phyloP scores from a whole-genome alignment of 1,139 yeast genomes.

The Suhomyces coccinellae region DNA sequence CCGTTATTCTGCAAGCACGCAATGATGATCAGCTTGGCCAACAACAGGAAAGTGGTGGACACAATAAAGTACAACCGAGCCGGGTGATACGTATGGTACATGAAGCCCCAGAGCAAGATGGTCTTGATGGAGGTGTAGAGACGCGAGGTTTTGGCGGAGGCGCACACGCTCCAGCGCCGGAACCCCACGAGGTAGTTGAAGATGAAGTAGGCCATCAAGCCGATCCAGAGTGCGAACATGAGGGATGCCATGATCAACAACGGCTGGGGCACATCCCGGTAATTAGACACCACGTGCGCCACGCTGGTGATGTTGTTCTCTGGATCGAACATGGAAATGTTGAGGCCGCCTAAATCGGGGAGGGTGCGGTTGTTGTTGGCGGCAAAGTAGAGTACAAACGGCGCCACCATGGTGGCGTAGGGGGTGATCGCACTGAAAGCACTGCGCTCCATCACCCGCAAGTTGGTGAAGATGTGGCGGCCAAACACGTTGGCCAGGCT shows the following conservation, averaged over 20 bases:
- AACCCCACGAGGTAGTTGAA: constrained; percentile 30
- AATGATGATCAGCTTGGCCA: constrained; percentile 40
- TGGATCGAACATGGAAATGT: background rate
- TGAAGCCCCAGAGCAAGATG: constrained; percentile 48
- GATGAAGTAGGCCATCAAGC: constrained; percentile 31
- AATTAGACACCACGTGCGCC: background rate
- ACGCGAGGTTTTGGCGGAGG: constrained; percentile 29
- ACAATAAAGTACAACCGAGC: constrained; percentile 38
- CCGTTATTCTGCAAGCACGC: constrained; percentile 48
- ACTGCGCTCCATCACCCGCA: constrained; percentile 18
- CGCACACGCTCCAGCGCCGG: constrained; percentile 16
- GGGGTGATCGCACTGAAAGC: constrained; percentile 32
- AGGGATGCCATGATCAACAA: constrained; percentile 31
- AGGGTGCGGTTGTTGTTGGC: background rate
- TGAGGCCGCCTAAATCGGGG: background rate
- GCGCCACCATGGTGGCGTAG: constrained; percentile 25
- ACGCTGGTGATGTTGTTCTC: background rate
- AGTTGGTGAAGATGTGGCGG: constrained; percentile 19
- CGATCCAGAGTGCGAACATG: constrained; percentile 37
- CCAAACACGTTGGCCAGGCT: constrained; percentile 21
- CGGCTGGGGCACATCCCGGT: constrained; percentile 12
- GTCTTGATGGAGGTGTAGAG: constrained; percentile 50
- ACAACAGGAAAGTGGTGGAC: constrained; percentile 32
- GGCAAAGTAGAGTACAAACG: constrained; percentile 4
- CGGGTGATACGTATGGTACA: constrained; percentile 49